Evolutionary conservation across 129 eudicot species (phyloP), one percentile per base, ranked within the genome.

Genomic region (Erigeron canadensis): DNA sequence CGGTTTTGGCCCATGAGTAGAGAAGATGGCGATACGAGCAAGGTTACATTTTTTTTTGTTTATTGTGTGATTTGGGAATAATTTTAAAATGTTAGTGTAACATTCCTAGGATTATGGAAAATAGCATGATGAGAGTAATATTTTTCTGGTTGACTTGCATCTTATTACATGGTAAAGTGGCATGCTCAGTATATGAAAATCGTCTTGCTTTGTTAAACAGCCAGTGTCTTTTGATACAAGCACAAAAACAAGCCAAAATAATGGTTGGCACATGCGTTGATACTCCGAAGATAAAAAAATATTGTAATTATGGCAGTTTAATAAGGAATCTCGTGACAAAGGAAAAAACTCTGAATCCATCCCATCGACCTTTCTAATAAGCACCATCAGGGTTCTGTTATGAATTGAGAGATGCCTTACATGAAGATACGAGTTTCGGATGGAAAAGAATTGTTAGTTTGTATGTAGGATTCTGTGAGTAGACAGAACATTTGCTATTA

Each of bases 401-500:
- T 19, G 74, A 58, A 21, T 41, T 57, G 10, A 8, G 10, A 47
- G 44, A 69, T 8, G 53, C 7, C 15, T n/a, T n/a, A n/a, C 81
- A 81, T 18, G 0, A 77, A n/a, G n/a, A n/a, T n/a, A n/a, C n/a
- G n/a, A n/a, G n/a, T n/a, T n/a, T 50, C 56, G 13, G 16, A 50
- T 1, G 21, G 13, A 74, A n/a, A 8, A 73, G 79, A 44, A 77
- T 77, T 55, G 77, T 40, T 44, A 71, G 21, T 72, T 72, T 72
- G 69, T 28, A 59, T 68, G 7, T 72, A 23, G 68, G 68, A 34
- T 5, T 72, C 45, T 5, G 44, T 13, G 18, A 45, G 38, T 38
- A 72, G 67, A 44, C 57, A 72, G 68, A 44, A 23, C 76, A 59
- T 72, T 72, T 0, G 5, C 45, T 9, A 59, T 72, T 39, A 59